Base-by-base conservation (phyloP, 306 rosid species). In the Fragaria ananassa region DNA sequence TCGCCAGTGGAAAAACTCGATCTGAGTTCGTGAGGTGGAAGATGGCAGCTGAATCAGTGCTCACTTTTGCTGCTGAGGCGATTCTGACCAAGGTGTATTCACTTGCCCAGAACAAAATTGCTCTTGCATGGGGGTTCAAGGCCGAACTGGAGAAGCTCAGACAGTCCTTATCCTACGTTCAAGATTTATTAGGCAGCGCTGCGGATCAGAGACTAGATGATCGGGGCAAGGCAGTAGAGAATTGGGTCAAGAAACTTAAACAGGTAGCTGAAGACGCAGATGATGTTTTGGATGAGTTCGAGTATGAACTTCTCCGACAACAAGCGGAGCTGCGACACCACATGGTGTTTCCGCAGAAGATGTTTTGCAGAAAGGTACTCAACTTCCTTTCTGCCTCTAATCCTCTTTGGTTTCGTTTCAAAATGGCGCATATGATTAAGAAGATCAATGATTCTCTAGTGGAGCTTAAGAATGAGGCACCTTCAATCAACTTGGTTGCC, bases 121-220 rank as follows among this genome's bases (percentile, higher is more conserved):
- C 2, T 19, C 70, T 65, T 65, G 70, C 70, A 1, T 65, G 70
- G 70, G 47, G 70, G 10, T 65, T 65, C 47, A 65, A 19, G n/a
- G 6, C 23, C 11, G 47, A 65, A 65, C 47, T 35, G 1, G 19
- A 19, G 8, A 65, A 18, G 70, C 70, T 65, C 6, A 0, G 34
- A 0, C 0, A 21, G 2, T 57, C 63, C 31, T 3, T 57, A 4
- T 57, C 63, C 34, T 3, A 0, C 34, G 10, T 23, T 57, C 63
- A 57, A 57, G 63, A 57, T 25, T 57, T 21, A 7, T 57, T 57
- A 23, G 0, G 2, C 6, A 8, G 15, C 0, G 63, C 34, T 23
- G 63, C 34, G 15, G 58, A 10, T n/a, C n/a, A n/a, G 6, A 25
- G 10, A 57, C 11, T 5, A 19, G 27, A 21, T 8, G 29, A 21